Conservation (phyloP, 2,329 filamentous ascomycete species). For the Stagonosporopsis vannaccii region DNA sequence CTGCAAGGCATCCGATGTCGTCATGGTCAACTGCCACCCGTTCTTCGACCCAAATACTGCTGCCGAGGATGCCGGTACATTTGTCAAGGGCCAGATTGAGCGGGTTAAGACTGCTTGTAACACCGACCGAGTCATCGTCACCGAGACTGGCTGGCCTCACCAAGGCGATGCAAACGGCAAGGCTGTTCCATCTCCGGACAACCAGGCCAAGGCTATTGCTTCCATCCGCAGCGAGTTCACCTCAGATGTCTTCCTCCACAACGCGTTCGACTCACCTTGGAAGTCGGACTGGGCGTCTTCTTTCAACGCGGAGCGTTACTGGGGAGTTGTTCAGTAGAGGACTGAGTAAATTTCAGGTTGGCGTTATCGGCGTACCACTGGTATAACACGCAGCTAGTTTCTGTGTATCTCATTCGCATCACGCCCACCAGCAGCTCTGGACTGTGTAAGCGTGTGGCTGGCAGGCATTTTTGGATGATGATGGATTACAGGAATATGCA, state of each 20-base stretch:
- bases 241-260: constrained; percentile 73
- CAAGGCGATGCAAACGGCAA: constrained; percentile 69
- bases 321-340: constrained; percentile 61
- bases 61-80: constrained; percentile 70
- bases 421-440: constrained; percentile 22
- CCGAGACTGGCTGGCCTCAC: constrained; percentile 86
- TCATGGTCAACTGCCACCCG: constrained; percentile 81
- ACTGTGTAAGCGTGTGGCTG: constrained; percentile 20
- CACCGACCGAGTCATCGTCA: constrained; percentile 72
- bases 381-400: constrained; percentile 18
- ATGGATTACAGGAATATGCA: constrained; percentile 33
- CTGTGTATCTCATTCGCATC: constrained; percentile 24
- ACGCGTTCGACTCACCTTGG: constrained; percentile 81
- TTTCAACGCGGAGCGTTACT: constrained; percentile 77
- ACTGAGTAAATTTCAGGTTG: neutral
- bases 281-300: constrained; percentile 70
- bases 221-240: constrained; percentile 69
- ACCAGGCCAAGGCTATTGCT: constrained; percentile 71
- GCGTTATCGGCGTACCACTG: constrained; percentile 4
- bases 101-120: constrained; percentile 56
- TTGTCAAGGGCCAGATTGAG: constrained; percentile 65
- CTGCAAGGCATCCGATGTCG: constrained; percentile 78
- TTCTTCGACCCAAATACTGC: constrained; percentile 76
- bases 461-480: constrained; percentile 34
- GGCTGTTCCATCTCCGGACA: constrained; percentile 72